phyloP scores from a whole-genome alignment of 78 protist genomes.

The Tieghemostelium lacteum region DNA sequence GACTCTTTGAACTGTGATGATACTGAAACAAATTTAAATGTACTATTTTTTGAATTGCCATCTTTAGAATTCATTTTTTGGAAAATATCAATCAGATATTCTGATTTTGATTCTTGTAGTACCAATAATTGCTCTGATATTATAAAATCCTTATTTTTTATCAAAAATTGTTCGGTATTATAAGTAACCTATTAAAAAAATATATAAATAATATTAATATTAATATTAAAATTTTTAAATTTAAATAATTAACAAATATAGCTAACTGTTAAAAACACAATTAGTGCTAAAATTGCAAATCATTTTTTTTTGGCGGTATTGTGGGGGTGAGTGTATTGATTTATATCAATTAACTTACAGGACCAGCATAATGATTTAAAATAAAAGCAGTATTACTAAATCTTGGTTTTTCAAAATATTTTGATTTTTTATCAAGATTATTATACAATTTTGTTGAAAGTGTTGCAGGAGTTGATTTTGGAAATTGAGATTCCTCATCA shows the following conservation, averaged over 20 bases:
- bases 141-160: constrained; percentile 91
- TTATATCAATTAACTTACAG: constrained; percentile 51
- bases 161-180: constrained; percentile 84
- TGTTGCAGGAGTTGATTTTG: constrained; percentile 86
- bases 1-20: constrained; percentile 76
- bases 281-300: neutral
- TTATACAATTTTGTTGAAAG: constrained; percentile 31
- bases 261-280: neutral
- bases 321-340: neutral
- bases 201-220: neutral
- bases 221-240: neutral
- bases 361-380: constrained; percentile 93
- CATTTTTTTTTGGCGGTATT: neutral
- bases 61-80: neutral
- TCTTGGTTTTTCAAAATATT: constrained; percentile 80
- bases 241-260: neutral
- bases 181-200: constrained; percentile 67
- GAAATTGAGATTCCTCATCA: constrained; percentile 91
- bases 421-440: constrained; percentile 18
- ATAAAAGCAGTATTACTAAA: constrained; percentile 67
- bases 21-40: constrained; percentile 54
- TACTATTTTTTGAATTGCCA: neutral
- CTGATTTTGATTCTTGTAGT: constrained; percentile 15
- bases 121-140: constrained; percentile 75
- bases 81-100: constrained; percentile 13